Base-by-base conservation (phyloP, 2,329 filamentous ascomycete genomes). In the Xylariales sp. region DNA sequence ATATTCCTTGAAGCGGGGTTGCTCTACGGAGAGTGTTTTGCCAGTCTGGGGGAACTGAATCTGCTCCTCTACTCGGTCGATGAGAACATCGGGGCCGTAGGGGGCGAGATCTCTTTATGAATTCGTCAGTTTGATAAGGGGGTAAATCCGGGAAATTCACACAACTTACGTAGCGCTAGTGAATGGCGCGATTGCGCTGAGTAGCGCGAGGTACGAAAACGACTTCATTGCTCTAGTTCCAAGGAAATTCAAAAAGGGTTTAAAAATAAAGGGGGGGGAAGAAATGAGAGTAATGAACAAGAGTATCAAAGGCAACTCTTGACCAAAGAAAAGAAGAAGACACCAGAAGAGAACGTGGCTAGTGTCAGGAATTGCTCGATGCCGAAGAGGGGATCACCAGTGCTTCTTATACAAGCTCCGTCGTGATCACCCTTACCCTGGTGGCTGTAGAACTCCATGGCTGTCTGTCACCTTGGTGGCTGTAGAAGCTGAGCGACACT, bases 201-300 rank as follows among this genome's bases (percentile, higher is more conserved):
- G 52, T 3, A 68, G 62, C 66, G 66, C 66, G 12, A 68, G 62
- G 43, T 68, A 68, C 8, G 66, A 65, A 56, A 68, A 68, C 1
- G 61, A 56, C 62, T 68, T 68, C 62, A 68, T 68, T 32, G 18
- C 14, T 45, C 23, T 30, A 18, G 18, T 28, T 14, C 10, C 5
- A 43, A 56, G 18, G 23, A 41, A 41, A n/a, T 32, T 3, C 10
- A 45, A 10, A 12, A 8, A 8, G 36, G n/a, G 4, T 34, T 1
- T 16, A 9, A 12, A 16, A 52, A 57, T 50, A 41, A 54, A 16
- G 43, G 16, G 23, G 5, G 30, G 23, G 23, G 12, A 50, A 18
- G 43, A 45, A 57, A 43, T 8, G 28, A 56, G 23, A 34, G 43
- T 1, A 65, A 5, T 41, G n/a, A 56, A 65, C 32, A 48, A 53